A percentile compares a stretch with the other conserved stretches of the same genome.
These are phyloP conservation scores for Calonectria hongkongensis DNA, from an alignment of 2,329 filamentous ascomycete genomes.

Conservation along the genomic window DNA sequence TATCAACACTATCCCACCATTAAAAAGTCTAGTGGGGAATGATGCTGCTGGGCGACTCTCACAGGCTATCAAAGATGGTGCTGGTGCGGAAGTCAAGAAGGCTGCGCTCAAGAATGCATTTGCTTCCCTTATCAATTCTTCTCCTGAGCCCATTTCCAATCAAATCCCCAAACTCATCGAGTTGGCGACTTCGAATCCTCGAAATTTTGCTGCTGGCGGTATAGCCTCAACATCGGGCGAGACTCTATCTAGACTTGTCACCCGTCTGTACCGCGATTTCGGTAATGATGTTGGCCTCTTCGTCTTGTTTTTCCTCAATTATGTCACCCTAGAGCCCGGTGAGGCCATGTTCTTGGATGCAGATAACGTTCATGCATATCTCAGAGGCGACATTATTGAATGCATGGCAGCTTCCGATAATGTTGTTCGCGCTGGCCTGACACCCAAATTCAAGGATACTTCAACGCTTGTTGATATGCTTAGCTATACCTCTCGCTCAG, in stretches of 20 bases:
- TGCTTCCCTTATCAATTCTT: conserved; percentile 86
- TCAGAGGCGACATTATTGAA: conserved; percentile 95
- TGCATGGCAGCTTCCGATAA: conserved; percentile 99
- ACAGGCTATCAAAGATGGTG: conserved; percentile 66
- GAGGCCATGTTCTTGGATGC: conserved; percentile 97
- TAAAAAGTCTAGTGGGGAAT: conserved; percentile 81
- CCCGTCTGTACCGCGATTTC: conserved; percentile 87
- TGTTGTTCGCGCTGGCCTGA: conserved; percentile 96
- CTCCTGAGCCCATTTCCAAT: conserved; percentile 71
- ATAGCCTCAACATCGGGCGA: conserved; percentile 80
- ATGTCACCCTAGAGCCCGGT: conserved; percentile 88
- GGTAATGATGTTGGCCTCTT: conserved; percentile 94
- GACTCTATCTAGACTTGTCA: conserved; percentile 85
- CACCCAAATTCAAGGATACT: conserved; percentile 98
- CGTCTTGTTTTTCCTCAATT: conserved; percentile 98
- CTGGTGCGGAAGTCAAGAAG: conserved; percentile 78
- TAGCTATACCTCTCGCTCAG: conserved; percentile 96
- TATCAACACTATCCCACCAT: conserved; percentile 73
- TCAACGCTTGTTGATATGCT: conserved; percentile 91
- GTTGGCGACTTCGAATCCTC: conserved; percentile 80
- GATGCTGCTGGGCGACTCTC: conserved; percentile 74
- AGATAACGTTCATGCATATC: conserved; percentile 97
- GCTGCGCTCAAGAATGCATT: conserved; percentile 85
- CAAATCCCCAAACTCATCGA: conserved; percentile 83
- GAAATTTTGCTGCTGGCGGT: conserved; percentile 83